phyloP scores from a whole-genome alignment of 208 protist species.

The Acanthamoeba culbertsoni region DNA sequence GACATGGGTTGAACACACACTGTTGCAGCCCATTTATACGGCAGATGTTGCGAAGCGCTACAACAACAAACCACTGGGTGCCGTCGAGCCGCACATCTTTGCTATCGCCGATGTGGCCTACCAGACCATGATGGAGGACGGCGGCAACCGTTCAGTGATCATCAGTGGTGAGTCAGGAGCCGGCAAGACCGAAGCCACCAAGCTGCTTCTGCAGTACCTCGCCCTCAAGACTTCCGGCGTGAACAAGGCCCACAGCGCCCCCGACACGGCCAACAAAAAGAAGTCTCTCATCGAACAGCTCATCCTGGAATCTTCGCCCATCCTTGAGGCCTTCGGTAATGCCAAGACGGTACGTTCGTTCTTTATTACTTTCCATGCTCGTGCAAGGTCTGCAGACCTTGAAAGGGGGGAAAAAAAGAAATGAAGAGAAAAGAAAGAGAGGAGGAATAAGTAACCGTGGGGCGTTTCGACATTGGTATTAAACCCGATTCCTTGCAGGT shows the following conservation, averaged over 20 bases:
- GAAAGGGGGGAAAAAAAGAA: too few relatives aligned
- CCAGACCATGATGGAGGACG: slow-evolving; percentile 70
- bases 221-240: slow-evolving; percentile 63
- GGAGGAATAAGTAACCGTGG: too few relatives aligned
- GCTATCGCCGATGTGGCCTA: slow-evolving; percentile 78
- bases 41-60: slow-evolving; percentile 70
- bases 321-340: slow-evolving; percentile 83
- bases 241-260: slow-evolving; percentile 51
- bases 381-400: too few relatives aligned
- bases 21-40: slow-evolving; percentile 71
- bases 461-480: background rate
- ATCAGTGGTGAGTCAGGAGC: slow-evolving; percentile 85
- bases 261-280: background rate
- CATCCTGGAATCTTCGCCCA: slow-evolving; percentile 80
- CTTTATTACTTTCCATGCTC: background rate
- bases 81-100: slow-evolving; percentile 74
- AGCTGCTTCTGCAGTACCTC: slow-evolving; percentile 85
- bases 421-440: too few relatives aligned
- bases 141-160: slow-evolving; percentile 81
- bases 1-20: background rate
- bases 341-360: slow-evolving; percentile 53
- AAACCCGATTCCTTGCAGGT: background rate
- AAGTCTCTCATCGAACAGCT: slow-evolving; percentile 60
- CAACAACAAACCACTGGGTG: slow-evolving; percentile 57
- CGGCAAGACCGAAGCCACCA: slow-evolving; percentile 84